Evolutionary conservation across 495 filamentous ascomycete species (phyloP).

Genomic region (Annulohypoxylon nitens): DNA sequence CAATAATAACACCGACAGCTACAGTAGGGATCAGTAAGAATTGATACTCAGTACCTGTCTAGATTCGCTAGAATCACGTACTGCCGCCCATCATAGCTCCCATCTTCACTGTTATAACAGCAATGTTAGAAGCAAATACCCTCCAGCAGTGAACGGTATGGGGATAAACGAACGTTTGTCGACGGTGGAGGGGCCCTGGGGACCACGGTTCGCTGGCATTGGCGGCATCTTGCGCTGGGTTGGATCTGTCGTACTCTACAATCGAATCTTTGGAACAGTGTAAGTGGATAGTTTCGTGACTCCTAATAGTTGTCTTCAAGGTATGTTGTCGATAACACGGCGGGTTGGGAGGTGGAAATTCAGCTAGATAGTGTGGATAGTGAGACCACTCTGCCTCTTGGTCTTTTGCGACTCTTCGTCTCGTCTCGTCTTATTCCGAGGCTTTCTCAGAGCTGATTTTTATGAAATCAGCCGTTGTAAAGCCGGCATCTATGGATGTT

Average conservation of each 20-base stretch:
- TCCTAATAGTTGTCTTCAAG: neutral
- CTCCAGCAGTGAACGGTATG: slow-evolving; percentile 24
- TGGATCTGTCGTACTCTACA: neutral
- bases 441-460: slow-evolving; percentile 29
- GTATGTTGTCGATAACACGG: neutral
- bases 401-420: neutral
- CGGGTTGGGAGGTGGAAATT: neutral
- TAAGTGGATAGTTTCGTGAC: neutral
- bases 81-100: slow-evolving; percentile 97
- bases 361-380: neutral
- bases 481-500: slow-evolving; percentile 29
- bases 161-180: slow-evolving; percentile 83
- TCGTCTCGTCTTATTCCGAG: slow-evolving; percentile 4
- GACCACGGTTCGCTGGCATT: slow-evolving; percentile 57
- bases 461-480: slow-evolving; percentile 37
- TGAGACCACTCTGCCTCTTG: slow-evolving; percentile 18
- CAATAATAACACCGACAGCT: slow-evolving; percentile 96
- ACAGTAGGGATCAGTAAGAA: slow-evolving; percentile 28
- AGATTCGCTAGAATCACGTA: slow-evolving; percentile 62
- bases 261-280: neutral
- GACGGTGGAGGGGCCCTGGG: slow-evolving; percentile 80
- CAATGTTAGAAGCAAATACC: slow-evolving; percentile 51
- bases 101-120: slow-evolving; percentile 83
- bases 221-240: slow-evolving; percentile 59
- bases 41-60: neutral